These are phyloP conservation scores for Phytophthora nicotianae DNA, from an alignment of 352 stramenopile species.

Conservation along the genomic window DNA sequence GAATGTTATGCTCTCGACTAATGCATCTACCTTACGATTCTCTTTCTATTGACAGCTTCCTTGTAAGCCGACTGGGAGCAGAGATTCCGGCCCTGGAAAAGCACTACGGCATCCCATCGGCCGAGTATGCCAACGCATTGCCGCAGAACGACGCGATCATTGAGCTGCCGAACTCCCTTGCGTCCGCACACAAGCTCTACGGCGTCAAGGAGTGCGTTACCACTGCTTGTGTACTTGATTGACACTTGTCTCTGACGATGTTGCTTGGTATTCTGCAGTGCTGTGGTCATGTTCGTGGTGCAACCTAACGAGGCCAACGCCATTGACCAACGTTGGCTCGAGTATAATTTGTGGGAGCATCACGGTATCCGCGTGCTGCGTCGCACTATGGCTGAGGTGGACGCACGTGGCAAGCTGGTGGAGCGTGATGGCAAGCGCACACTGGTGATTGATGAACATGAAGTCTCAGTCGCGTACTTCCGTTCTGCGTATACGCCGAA, in stretches of 20 bases:
- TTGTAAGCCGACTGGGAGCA: slow-evolving; percentile 52
- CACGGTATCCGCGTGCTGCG: slow-evolving; percentile 82
- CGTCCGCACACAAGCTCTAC: slow-evolving; percentile 72
- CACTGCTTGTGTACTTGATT: neutral
- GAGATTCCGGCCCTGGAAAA: slow-evolving; percentile 58
- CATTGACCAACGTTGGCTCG: slow-evolving; percentile 93
- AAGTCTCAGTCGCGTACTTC: slow-evolving; percentile 96
- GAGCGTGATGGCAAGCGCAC: slow-evolving; percentile 47
- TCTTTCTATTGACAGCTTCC: slow-evolving; percentile 37
- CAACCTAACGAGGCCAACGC: slow-evolving; percentile 89
- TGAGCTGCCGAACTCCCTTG: slow-evolving; percentile 71
- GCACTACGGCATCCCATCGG: slow-evolving; percentile 51
- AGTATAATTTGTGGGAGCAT: slow-evolving; percentile 91
- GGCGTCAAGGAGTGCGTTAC: slow-evolving; percentile 64
- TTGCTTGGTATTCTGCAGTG: slow-evolving; percentile 33
- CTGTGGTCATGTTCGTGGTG: slow-evolving; percentile 92
- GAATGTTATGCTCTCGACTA: slow-evolving; percentile 25
- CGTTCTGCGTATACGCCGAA: slow-evolving; percentile 95
- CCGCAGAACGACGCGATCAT: slow-evolving; percentile 71
- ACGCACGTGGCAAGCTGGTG: slow-evolving; percentile 40
- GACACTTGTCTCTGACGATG: slow-evolving; percentile 5
- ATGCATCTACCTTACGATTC: neutral
- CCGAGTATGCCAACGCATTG: slow-evolving; percentile 51
- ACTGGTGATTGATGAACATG: slow-evolving; percentile 63
- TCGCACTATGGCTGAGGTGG: slow-evolving; percentile 73